A percentile compares a stretch with the other conserved stretches of the same genome.
Evolutionary conservation across 208 protist species (phyloP).

Genomic region (Herpetomonas tarakana): DNA sequence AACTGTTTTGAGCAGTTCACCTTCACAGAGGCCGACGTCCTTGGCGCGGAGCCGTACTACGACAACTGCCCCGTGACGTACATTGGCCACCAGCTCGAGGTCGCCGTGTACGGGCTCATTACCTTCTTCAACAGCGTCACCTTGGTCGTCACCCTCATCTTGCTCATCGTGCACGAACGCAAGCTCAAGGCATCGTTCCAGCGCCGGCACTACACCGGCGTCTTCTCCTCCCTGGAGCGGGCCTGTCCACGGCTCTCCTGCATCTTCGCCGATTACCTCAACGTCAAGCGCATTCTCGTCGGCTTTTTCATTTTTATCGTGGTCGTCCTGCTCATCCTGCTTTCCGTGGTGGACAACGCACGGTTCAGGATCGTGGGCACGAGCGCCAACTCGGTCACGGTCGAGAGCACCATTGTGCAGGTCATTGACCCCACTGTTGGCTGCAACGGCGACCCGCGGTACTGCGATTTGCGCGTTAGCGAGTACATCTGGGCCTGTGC

Average conservation of each 20-base stretch:
- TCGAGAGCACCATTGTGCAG: conserved; percentile 16
- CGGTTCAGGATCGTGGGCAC: conserved; percentile 12
- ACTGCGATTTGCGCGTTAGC: conserved; percentile 31
- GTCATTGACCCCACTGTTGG: conserved; percentile 20
- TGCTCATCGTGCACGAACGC: conserved; percentile 17
- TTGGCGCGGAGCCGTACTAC: conserved; percentile 12
- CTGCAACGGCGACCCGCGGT: conserved; percentile 29
- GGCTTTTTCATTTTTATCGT: conserved; percentile 19
- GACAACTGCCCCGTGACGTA: conserved; percentile 21
- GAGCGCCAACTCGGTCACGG: not conserved
- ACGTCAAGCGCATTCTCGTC: conserved; percentile 20
- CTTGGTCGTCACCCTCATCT: conserved; percentile 14
- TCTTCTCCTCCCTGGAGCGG: conserved; percentile 12
- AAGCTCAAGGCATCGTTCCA: conserved; percentile 14
- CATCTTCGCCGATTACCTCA: conserved; percentile 24
- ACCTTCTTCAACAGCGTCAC: conserved; percentile 33
- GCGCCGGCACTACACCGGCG: conserved; percentile 22
- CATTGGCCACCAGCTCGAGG: conserved; percentile 31
- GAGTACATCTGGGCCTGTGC: conserved; percentile 36
- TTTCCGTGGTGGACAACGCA: conserved; percentile 21
- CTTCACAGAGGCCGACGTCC: conserved; percentile 8
- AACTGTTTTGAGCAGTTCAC: conserved; percentile 19
- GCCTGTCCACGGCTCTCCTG: conserved; percentile 10
- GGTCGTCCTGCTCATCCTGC: conserved; percentile 18
- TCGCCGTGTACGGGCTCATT: conserved; percentile 22